Conservation (phyloP, 306 rosid species). For the Vigna hirtella region DNA sequence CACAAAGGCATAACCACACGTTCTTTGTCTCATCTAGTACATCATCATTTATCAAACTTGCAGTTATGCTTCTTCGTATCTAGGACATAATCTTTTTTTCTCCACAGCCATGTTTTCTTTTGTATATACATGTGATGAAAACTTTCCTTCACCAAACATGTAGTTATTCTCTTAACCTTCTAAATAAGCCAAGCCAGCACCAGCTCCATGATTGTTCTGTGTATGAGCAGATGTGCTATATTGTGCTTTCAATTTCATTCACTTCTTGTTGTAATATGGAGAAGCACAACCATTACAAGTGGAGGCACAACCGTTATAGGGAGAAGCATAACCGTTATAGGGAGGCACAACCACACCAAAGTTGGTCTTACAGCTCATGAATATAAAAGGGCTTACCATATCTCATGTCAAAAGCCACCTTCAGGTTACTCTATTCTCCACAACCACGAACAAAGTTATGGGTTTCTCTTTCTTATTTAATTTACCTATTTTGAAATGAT, state of each 20-base stretch:
- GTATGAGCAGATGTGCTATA: not conserved
- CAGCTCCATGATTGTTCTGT: not conserved
- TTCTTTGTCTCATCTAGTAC: slow-evolving; percentile 19
- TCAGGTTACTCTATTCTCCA: slow-evolving; percentile 67
- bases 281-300: slow-evolving; percentile 47
- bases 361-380: slow-evolving; percentile 75
- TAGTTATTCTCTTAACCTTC: slow-evolving; percentile 22
- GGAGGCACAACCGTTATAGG: slow-evolving; percentile 44
- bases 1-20: not conserved
- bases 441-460: not conserved
- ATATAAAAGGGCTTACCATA: slow-evolving; percentile 74
- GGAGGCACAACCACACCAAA: slow-evolving; percentile 69
- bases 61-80: not conserved
- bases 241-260: not conserved
- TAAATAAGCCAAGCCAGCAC: too few relatives aligned
- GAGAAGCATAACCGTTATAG: not conserved
- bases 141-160: slow-evolving; percentile 37
- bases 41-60: too few relatives aligned
- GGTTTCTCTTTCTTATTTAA: too few relatives aligned
- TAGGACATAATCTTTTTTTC: not conserved
- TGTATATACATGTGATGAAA: slow-evolving; percentile 28
- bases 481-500: too few relatives aligned
- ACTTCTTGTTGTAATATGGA: slow-evolving; percentile 43
- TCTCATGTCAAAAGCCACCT: slow-evolving; percentile 97
- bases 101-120: slow-evolving; percentile 4